Evolutionary conservation across 331 rosid genomes (phyloP), one percentile per base, ranked within the genome.

Genomic region (Pyracantha coccinea): DNA sequence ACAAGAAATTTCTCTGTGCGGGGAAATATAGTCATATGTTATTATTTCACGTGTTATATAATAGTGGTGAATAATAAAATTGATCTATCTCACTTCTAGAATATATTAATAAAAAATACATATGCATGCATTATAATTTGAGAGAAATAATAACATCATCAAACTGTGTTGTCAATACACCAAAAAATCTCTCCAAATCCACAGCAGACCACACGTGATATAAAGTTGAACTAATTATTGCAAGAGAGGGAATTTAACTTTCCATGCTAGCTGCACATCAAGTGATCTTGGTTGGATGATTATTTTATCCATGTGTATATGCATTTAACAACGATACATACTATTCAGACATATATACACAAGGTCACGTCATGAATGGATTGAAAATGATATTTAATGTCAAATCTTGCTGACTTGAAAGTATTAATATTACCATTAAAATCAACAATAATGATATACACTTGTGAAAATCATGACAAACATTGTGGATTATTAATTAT

Each of bases 201-300:
- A 83, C 88, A 85, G 85, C 60, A 76, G 58, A 44, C 60, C 64
- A 77, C 88, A 80, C 90, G 90, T 88, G 92, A 88, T 79, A 66
- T 68, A 71, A 77, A 70, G 79, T 78, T 54, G 76, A 45, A 57
- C 76, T 59, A 63, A 60, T 64, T 80, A 53, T 50, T 80, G 73
- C 76, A 27, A 31, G 38, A 58, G 45, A 21, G 64, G 63, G 66
- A 61, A 61, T 28, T 61, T 13, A 27, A 25, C 59, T 50, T 16
- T 2, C 20, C 9, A 5, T 50, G 10, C 66, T 29, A 19, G 8
- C 45, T 35, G 63, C 65, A 10, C 52, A 20, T 71, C 66, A 32
- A 65, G 21, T 45, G 63, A 58, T 72, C 31, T 33, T 29, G 8
- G 55, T 17, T 50, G 0, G 55, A 50, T 5, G 55, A 50, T 38